Percentiles rank a stretch among this genome's conserved stretches.
phyloP scores from a whole-genome alignment of 1,139 yeast species.

The Candida anutae region DNA sequence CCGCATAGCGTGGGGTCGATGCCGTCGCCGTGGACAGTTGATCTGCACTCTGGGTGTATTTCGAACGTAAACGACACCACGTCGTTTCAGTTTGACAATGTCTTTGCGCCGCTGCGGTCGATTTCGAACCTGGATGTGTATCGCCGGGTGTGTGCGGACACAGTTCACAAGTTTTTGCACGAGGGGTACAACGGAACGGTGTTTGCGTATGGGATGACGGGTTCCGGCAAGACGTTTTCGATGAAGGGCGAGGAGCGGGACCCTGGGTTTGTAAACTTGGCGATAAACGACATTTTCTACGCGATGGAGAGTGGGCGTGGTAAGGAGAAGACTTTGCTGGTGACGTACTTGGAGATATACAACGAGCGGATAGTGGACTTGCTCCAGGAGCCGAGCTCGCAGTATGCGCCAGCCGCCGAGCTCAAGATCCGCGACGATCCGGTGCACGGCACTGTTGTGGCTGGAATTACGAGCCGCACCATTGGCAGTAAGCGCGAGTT shows the following conservation, averaged over 20 bases:
- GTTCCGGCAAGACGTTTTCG: conserved; percentile 89
- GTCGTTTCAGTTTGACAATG: conserved; percentile 68
- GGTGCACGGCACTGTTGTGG: conserved; percentile 61
- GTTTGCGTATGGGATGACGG: conserved; percentile 93
- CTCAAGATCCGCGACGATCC: conserved; percentile 72
- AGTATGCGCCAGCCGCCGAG: too few relatives aligned
- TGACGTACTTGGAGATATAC: conserved; percentile 82
- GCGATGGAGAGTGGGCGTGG: conserved; percentile 27
- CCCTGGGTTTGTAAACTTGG: conserved; percentile 73
- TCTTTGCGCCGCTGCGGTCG: conserved; percentile 44
- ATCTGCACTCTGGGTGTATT: conserved; percentile 32
- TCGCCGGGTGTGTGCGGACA: conserved; percentile 47
- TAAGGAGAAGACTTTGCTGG: conserved; percentile 37
- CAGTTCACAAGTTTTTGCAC: conserved; percentile 54
- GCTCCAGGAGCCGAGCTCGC: conserved; percentile 20
- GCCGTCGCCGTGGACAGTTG: conserved; percentile 37
- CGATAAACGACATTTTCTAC: conserved; percentile 60
- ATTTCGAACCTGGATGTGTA: conserved; percentile 55
- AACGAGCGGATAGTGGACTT: conserved; percentile 81
- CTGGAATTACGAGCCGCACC: conserved; percentile 61
- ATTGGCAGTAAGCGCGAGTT: conserved; percentile 56
- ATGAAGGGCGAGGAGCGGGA: conserved; percentile 71
- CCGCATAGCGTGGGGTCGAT: conserved; percentile 28
- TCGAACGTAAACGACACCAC: conserved; percentile 42
- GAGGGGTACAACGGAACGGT: conserved; percentile 85